phyloP scores from a whole-genome alignment of 495 filamentous ascomycete species.

The Astrothelium subdiscretum region DNA sequence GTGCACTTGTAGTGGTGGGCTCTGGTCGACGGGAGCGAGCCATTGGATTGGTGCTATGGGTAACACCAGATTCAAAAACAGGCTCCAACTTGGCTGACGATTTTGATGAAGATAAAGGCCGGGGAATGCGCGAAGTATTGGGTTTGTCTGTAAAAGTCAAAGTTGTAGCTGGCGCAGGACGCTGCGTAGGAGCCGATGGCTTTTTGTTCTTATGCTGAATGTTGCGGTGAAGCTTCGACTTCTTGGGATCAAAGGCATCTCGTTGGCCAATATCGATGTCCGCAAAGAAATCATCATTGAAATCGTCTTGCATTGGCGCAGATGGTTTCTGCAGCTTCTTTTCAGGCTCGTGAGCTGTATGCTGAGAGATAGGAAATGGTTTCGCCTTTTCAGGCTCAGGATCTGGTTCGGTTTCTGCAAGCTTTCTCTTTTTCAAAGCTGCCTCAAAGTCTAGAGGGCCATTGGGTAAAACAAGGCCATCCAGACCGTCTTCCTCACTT shows the following conservation, averaged over 20 bases:
- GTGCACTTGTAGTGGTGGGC: constrained; percentile 57
- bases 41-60: constrained; percentile 50
- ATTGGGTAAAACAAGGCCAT: constrained; percentile 71
- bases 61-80: constrained; percentile 80
- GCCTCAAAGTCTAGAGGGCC: constrained; percentile 73
- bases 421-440: constrained; percentile 53
- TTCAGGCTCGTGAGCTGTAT: constrained; percentile 15
- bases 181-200: constrained; percentile 32
- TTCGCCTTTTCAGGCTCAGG: constrained; percentile 33
- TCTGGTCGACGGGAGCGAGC: constrained; percentile 40
- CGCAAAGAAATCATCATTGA: constrained; percentile 74
- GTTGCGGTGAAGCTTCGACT: constrained; percentile 83
- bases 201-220: constrained; percentile 65
- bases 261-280: constrained; percentile 80
- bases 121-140: constrained; percentile 35
- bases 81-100: constrained; percentile 66
- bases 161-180: constrained; percentile 57
- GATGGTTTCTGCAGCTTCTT: constrained; percentile 25
- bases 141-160: constrained; percentile 80
- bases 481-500: constrained; percentile 84
- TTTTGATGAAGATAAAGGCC: constrained; percentile 49
- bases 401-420: constrained; percentile 15
- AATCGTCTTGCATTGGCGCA: constrained; percentile 13
- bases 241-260: constrained; percentile 65
- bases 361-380: neutral